Conservation (phyloP, 106 monocot species). For the Platanthera zijinensis region DNA sequence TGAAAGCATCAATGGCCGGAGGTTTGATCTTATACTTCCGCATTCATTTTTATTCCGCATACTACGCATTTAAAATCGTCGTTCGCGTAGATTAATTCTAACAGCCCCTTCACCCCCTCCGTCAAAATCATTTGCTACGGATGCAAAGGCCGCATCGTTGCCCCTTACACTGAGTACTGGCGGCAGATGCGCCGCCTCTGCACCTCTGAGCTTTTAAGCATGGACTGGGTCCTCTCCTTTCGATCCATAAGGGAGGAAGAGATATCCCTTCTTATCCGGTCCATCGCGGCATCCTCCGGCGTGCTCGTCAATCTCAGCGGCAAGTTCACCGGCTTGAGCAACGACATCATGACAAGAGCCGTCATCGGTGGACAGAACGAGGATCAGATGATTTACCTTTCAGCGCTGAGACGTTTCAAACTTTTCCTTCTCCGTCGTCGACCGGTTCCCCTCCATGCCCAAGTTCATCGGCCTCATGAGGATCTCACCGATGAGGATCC, state of each 20-base stretch:
- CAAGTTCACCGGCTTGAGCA: neutral
- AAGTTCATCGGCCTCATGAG: conserved; percentile 1
- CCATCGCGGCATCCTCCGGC: neutral
- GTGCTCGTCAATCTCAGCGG: neutral
- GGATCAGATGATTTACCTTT: neutral
- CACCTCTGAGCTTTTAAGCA: neutral
- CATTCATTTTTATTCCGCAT: no score
- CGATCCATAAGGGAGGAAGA: neutral
- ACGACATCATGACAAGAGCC: neutral
- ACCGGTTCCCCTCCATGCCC: conserved; percentile 11
- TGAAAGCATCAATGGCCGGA: no score
- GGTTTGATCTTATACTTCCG: no score
- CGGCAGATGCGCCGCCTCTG: conserved; percentile 6
- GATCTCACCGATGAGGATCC: neutral
- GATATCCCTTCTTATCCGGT: neutral
- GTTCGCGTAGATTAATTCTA: no score
- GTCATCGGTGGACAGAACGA: neutral
- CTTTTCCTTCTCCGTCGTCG: neutral
- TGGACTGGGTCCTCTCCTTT: neutral
- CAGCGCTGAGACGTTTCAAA: neutral
- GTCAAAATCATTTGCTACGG: conserved; percentile 8
- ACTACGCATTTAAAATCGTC: no score
- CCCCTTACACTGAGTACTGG: conserved; percentile 16
- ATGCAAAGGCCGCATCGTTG: conserved; percentile 8
- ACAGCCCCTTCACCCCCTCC: neutral